Base-by-base conservation (phyloP, 192 early-diverging fungal species). In the Coemansia sp. region DNA sequence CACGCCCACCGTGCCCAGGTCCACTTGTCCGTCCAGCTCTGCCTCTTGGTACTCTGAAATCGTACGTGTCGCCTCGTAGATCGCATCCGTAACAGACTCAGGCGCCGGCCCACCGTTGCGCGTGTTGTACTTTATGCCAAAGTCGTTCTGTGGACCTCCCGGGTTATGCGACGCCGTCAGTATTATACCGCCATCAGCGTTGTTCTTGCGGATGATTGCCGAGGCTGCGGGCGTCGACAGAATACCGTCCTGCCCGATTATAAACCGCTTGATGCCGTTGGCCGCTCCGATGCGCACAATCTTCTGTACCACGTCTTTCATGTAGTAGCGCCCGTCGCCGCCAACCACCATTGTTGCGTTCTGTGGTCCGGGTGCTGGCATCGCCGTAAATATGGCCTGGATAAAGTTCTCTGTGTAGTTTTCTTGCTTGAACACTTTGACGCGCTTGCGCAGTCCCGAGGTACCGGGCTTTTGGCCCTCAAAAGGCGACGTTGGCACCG, bases 91-190 rank as follows among this genome's bases (percentile, higher is more conserved):
- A 48, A 98, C 88, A n/a, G 73, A 70, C 74, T 98, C 97, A 11
- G 97, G 95, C 25, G 97, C 97, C 19, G 97, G 94, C 24, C 94
- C 97, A 52, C 97, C 97, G 76, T 96, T 98, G 85, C 85, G 83
- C 64, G 90, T 89, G 82, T 98, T 98, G 82, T 93, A 98, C 82
- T 98, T 98, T 78, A 98, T 95, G 55, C 97, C 97, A 87, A 98
- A 98, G 79, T 98, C 97, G 66, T 93, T 91, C 29, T 94, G 85
- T 24, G 97, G 97, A 52, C 97, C 97, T 54, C 97, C 97, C 17
- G 97, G 95, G 83, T 98, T 98, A 84, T 98, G 97, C 27, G 94
- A 96, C 11, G 97, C 97, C n/a, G 95, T 97, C 66, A 98, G 80
- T 51, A 98, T 85, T 53, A 98, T 96, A 52, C 95, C 96, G 71